Evolutionary conservation across 1,284 basidiomycete species (phyloP).

Genomic region (Trametes pubescens): DNA sequence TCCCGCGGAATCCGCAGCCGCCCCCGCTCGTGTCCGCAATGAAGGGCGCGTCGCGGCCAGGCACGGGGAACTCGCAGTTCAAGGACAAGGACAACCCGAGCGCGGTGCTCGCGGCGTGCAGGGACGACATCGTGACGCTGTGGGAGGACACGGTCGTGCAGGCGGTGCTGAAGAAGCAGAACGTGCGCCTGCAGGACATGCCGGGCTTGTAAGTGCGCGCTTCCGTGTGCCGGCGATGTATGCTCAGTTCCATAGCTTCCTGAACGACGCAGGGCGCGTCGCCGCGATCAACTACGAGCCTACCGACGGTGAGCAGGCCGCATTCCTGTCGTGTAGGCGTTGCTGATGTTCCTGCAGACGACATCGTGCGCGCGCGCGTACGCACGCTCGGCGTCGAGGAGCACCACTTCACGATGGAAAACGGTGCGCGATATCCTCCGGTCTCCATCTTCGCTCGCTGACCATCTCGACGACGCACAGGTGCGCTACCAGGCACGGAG

Average conservation of each 20-base stretch:
- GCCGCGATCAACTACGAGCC: slow-evolving; percentile 59
- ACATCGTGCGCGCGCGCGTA: slow-evolving; percentile 68
- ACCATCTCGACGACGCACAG: slow-evolving; percentile 8
- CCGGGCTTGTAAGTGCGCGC: slow-evolving; percentile 59
- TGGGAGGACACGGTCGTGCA: slow-evolving; percentile 65
- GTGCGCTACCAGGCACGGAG: slow-evolving; percentile 51
- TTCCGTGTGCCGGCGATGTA: background rate
- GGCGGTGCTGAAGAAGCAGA: slow-evolving; percentile 53
- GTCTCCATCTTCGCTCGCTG: background rate
- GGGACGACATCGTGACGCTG: slow-evolving; percentile 56
- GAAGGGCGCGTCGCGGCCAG: slow-evolving; percentile 29
- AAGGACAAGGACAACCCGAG: slow-evolving; percentile 36
- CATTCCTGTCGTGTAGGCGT: background rate
- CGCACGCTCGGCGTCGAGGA: slow-evolving; percentile 73
- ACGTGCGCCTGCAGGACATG: slow-evolving; percentile 60
- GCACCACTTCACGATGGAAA: slow-evolving; percentile 64
- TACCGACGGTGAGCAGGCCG: slow-evolving; percentile 49
- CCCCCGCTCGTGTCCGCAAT: slow-evolving; percentile 26
- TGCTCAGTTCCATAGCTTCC: slow-evolving; percentile 50
- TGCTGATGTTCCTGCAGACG: slow-evolving; percentile 45
- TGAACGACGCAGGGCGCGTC: slow-evolving; percentile 67
- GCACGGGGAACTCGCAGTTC: slow-evolving; percentile 28
- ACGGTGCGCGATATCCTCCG: slow-evolving; percentile 42
- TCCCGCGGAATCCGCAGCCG: slow-evolving; percentile 9
- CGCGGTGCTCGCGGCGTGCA: slow-evolving; percentile 40